These are phyloP conservation scores for Penicillium chermesinum DNA, from an alignment of 495 filamentous ascomycete species.

Conservation along the genomic window DNA sequence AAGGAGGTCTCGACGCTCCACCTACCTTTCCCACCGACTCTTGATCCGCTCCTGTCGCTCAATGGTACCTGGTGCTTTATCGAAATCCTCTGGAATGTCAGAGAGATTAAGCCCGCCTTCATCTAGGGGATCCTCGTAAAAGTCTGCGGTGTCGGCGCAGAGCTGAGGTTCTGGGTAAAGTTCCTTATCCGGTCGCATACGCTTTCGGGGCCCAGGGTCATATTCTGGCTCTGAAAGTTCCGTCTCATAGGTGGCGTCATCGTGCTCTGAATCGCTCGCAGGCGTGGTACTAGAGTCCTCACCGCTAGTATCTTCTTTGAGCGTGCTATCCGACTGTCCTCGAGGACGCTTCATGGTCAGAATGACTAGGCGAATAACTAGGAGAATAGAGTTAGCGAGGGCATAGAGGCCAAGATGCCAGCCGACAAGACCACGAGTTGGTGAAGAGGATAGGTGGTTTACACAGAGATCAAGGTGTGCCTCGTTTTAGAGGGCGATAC, in stretches of 20 bases:
- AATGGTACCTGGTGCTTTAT: constrained; percentile 14
- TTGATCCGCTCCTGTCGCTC: constrained; percentile 16
- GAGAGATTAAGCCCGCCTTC: constrained; percentile 13
- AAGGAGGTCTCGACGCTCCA: constrained; percentile 1
- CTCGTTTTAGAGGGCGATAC: not conserved
- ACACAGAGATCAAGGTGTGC: not conserved
- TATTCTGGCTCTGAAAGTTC: constrained; percentile 7
- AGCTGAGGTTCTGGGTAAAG: constrained; percentile 1
- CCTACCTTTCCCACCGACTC: constrained; percentile 9
- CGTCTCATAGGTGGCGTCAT: constrained; percentile 7
- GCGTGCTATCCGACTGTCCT: not conserved
- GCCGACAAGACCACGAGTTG: not conserved
- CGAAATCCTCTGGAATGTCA: constrained; percentile 17
- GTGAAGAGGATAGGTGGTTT: not conserved
- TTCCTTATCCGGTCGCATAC: constrained; percentile 3
- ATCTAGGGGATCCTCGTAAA: constrained; percentile 14
- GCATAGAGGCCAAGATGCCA: not conserved
- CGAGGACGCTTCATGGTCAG: constrained; percentile 8
- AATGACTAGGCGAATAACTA: too few species aligned
- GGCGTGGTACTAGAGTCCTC: not conserved
- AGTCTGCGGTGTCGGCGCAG: not conserved
- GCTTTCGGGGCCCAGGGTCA: constrained; percentile 4
- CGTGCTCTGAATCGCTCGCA: constrained; percentile 4
- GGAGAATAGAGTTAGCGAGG: not conserved
- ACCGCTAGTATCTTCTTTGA: not conserved